phyloP scores from a whole-genome alignment of 305 asterid genomes.

The Fraxinus greggii region DNA sequence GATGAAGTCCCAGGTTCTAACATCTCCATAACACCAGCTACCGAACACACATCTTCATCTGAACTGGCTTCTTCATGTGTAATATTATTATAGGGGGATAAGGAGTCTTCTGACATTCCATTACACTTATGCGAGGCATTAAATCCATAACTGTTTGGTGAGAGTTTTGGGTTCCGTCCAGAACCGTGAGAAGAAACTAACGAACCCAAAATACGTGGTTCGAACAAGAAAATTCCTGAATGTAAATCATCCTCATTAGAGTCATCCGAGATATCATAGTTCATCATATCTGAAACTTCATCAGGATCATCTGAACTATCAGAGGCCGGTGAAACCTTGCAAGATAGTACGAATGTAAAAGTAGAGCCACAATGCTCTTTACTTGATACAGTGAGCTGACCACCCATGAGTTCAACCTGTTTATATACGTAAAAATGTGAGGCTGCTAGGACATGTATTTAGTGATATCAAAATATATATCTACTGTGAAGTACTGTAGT shows the following conservation, averaged over 20 bases:
- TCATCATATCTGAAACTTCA: constrained; percentile 57
- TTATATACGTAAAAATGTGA: constrained; percentile 14
- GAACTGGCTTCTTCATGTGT: constrained; percentile 41
- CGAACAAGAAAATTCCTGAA: constrained; percentile 68
- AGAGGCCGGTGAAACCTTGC: constrained; percentile 53
- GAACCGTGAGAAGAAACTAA: constrained; percentile 50
- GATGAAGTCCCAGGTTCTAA: constrained; percentile 29
- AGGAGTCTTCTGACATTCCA: constrained; percentile 41
- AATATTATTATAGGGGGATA: constrained; percentile 38
- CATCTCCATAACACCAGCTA: constrained; percentile 34
- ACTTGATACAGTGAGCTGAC: constrained; percentile 72
- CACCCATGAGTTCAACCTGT: constrained; percentile 98
- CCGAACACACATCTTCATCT: constrained; percentile 43
- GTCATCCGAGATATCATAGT: constrained; percentile 44
- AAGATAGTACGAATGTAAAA: constrained; percentile 74
- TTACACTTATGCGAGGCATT: constrained; percentile 25
- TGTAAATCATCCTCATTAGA: constrained; percentile 57
- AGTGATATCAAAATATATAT: not conserved
- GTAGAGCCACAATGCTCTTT: constrained; percentile 75
- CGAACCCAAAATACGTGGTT: constrained; percentile 70
- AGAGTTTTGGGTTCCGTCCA: constrained; percentile 40
- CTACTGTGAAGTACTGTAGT: not conserved
- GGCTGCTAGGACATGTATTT: not conserved
- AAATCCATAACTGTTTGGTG: constrained; percentile 36
- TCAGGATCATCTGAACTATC: constrained; percentile 72